Evolutionary conservation across 73 alveolate genomes (phyloP).

Genomic region (Symbiodinium natans): DNA sequence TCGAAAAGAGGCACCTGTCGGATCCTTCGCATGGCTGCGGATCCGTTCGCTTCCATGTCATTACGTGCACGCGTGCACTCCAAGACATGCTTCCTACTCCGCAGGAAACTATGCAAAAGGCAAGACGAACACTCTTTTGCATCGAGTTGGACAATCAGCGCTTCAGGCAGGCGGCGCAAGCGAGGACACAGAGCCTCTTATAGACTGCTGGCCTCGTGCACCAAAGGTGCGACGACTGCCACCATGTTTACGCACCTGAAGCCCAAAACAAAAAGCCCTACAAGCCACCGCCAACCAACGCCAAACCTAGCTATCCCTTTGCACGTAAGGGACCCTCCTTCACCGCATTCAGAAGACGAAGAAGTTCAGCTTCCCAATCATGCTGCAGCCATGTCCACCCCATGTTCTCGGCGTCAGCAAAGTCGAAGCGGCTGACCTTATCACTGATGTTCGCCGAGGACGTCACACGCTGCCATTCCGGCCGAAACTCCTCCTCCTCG

Average conservation of each 20-base stretch:
- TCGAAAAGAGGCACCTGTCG: background rate
- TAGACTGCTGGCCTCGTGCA: background rate
- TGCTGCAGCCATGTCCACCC: constrained; percentile 7
- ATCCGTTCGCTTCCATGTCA: background rate
- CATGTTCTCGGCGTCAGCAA: background rate
- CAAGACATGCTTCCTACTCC: background rate
- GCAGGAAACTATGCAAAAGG: background rate
- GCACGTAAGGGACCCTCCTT: no score
- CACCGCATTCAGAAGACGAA: background rate
- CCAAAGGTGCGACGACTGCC: background rate
- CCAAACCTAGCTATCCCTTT: no score
- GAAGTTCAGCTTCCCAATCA: background rate
- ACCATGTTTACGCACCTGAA: background rate
- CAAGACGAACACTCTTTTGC: background rate
- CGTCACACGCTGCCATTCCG: background rate
- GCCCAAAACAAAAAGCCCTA: background rate
- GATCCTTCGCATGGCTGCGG: background rate
- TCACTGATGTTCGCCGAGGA: background rate
- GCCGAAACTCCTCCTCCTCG: background rate
- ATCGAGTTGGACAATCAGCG: background rate
- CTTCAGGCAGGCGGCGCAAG: no score
- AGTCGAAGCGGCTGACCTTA: background rate
- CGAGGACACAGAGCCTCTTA: no score
- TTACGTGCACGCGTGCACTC: background rate
- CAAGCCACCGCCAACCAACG: background rate